Evolutionary conservation across 106 monocot genomes (phyloP).

Genomic region (Acorus gramineus): DNA sequence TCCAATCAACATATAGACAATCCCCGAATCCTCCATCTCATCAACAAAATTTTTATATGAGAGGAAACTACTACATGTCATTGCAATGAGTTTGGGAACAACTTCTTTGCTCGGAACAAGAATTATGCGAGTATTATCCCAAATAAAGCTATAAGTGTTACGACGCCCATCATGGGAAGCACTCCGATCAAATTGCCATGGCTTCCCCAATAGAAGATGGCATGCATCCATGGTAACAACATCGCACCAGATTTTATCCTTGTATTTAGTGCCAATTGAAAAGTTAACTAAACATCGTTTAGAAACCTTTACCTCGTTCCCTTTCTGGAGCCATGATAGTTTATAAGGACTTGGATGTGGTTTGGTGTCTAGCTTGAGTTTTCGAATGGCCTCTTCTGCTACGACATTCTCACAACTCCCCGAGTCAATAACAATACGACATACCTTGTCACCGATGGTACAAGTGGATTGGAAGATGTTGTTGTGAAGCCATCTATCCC

Average conservation of each 20-base stretch:
- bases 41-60: not conserved
- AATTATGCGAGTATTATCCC: not conserved
- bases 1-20: not conserved
- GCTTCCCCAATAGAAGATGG: not conserved
- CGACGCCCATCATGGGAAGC: not conserved
- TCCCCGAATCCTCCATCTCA: not conserved
- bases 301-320: too few relatives aligned
- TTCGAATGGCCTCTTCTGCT: too few relatives aligned
- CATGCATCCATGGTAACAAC: not conserved
- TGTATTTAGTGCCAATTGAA: not conserved
- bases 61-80: too few relatives aligned
- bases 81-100: too few relatives aligned
- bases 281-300: too few relatives aligned
- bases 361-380: too few relatives aligned
- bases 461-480: not conserved
- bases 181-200: not conserved
- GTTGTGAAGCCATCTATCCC: not conserved
- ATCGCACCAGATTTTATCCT: not conserved
- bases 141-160: not conserved
- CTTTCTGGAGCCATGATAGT: too few relatives aligned
- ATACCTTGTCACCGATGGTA: too few relatives aligned
- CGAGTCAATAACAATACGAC: too few relatives aligned
- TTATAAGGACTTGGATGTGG: too few relatives aligned
- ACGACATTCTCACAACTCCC: too few relatives aligned
- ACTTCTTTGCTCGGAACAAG: too few relatives aligned